These are phyloP conservation scores for Sapria himalayana DNA, from an alignment of 345 rosid species.

Conservation along the genomic window DNA sequence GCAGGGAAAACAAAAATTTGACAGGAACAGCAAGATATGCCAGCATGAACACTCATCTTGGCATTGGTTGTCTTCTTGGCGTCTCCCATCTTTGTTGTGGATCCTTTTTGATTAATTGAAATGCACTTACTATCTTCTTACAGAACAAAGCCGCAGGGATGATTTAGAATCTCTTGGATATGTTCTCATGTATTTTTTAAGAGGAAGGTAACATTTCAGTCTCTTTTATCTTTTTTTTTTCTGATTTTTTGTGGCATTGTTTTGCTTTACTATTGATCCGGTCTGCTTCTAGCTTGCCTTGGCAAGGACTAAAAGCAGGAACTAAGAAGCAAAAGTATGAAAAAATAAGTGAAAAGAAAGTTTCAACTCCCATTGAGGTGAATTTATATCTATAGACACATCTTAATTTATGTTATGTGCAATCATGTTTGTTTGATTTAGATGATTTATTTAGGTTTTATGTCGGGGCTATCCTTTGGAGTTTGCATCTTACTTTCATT, in stretches of 20 bases:
- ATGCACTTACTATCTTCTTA: constrained; percentile 2
- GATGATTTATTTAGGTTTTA: constrained; percentile 28
- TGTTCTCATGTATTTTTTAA: constrained; percentile 71
- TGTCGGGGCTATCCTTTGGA: constrained; percentile 84
- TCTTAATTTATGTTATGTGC: not conserved
- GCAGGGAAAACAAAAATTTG: constrained; percentile 86
- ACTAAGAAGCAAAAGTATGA: constrained; percentile 86
- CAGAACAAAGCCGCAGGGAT: constrained; percentile 97
- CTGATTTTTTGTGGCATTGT: not conserved
- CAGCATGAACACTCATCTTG: constrained; percentile 92
- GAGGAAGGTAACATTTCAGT: constrained; percentile 45
- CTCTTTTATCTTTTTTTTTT: constrained; percentile 2
- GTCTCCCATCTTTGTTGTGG: constrained; percentile 3
- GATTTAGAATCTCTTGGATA: constrained; percentile 92
- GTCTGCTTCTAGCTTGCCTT: constrained; percentile 46
- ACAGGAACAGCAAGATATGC: constrained; percentile 93
- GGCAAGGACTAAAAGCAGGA: constrained; percentile 92
- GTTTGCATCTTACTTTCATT: constrained; percentile 79
- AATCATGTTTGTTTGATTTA: not conserved
- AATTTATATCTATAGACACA: not conserved
- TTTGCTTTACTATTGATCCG: constrained; percentile 9
- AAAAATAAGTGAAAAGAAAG: constrained; percentile 80
- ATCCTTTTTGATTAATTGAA: not conserved
- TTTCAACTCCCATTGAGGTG: constrained; percentile 76
- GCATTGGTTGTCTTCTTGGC: constrained; percentile 34